Percentiles rank a stretch among this genome's conserved stretches.
Conservation (phyloP, 176 grass and related monocot genomes). For the Leersia perrieri region DNA sequence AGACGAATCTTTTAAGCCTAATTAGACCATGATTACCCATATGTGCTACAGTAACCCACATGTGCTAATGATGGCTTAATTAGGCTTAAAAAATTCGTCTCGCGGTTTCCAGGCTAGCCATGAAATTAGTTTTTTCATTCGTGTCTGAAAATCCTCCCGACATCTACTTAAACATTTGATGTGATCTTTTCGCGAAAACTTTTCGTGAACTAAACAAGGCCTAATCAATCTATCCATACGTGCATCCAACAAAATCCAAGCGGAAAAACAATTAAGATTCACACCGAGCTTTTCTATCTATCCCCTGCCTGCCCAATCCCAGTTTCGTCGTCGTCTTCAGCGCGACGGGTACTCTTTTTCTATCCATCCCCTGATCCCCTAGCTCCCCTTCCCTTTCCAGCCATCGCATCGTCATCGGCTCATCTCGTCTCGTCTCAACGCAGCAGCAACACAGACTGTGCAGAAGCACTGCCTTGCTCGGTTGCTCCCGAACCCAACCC, state of each 20-base stretch:
- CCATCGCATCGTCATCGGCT: conserved; percentile 38
- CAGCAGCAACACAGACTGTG: background rate
- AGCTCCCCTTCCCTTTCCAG: conserved; percentile 1
- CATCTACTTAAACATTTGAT: no score
- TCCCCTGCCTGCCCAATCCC: background rate
- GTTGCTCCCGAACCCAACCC: no score
- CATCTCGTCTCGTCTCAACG: background rate
- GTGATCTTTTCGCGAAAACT: no score
- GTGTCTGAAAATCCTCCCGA: no score
- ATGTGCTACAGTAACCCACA: no score
- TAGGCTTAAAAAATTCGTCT: no score
- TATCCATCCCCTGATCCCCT: conserved; percentile 6
- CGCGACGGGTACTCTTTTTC: background rate
- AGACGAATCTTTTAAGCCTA: no score
- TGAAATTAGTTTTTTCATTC: no score
- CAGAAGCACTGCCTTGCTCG: conserved; percentile 28
- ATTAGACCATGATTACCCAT: no score
- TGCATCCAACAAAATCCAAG: background rate
- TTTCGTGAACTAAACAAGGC: no score
- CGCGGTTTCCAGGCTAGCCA: no score
- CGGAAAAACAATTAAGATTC: background rate
- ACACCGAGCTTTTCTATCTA: background rate
- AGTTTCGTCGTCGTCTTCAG: conserved; percentile 38
- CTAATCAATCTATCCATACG: background rate
- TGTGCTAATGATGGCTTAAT: no score